Base-by-base conservation (phyloP, 75 land plant genomes). In the Pinus tabuliformis region DNA sequence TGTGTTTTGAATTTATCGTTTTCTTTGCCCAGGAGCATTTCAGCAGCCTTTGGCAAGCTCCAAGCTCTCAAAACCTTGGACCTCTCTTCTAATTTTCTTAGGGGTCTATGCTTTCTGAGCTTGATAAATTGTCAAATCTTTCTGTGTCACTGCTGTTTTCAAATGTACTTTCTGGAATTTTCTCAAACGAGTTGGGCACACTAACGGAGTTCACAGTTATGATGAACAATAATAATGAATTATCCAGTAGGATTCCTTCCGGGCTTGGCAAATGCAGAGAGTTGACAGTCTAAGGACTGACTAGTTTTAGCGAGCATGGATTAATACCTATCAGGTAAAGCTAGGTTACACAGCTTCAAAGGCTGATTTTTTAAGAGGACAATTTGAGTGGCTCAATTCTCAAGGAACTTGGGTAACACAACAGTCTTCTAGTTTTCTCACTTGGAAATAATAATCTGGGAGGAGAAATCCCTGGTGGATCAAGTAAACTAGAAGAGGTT, bases 121-220 rank as follows among this genome's bases (percentile, higher is more conserved):
- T 88, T 0, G 85, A 85, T 8, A 70, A 58, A 60, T 89, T 88
- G 58, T 75, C 79, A 37, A 37, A 37, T 37, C 4, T 2, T 37
- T 37, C 3, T 4, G 70, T 60, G 24, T 73, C 87, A 37, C 78
- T 82, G 26, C 83, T 91, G 20, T 78, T 78, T 58, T 80, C 86
- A 11, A 91, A 91, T 78, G 80, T 13, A 70, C 85, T 91, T 16
- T 81, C 88, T 56, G 91, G 91, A 17, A 39, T 37, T 20, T 79
- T 91, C 57, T 91, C 93, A 54, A 14, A 77, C 3, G 89, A 91
- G 83, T 62, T 91, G 58, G 80, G 91, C 6, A 78, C 62, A 39
- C 71, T 91, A 81, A 72, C 58, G 64, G 78, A 76, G 28, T 78
- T 91, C 65, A 80, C 79, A 59, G 84, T 85, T 45, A 82, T 91